Percentiles rank a stretch among this genome's conserved stretches.
These are phyloP conservation scores for Usnea hakonensis DNA, from an alignment of 495 filamentous ascomycete species.

Conservation along the genomic window DNA sequence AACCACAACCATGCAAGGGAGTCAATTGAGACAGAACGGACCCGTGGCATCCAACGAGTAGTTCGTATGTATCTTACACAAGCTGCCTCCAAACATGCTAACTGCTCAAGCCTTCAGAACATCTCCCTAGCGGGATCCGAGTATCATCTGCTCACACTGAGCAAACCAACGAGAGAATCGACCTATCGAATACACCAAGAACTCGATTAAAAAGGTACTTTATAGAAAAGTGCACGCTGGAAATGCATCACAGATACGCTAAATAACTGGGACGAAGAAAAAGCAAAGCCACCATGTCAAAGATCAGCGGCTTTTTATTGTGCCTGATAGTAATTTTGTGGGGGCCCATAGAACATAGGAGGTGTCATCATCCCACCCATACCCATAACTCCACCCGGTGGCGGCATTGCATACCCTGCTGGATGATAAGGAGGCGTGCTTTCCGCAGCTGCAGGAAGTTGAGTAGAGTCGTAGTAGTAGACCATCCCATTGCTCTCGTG, in stretches of 20 bases:
- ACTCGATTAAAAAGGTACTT: slow-evolving; percentile 10
- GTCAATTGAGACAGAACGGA: background rate
- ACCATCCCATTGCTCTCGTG: slow-evolving; percentile 93
- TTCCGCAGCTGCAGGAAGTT: slow-evolving; percentile 50
- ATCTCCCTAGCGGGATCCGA: background rate
- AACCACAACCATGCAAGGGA: background rate
- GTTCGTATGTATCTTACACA: background rate
- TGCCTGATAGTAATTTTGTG: slow-evolving; percentile 7
- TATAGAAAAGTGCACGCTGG: slow-evolving; percentile 18
- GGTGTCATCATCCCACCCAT: slow-evolving; percentile 80
- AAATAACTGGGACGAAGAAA: slow-evolving; percentile 20
- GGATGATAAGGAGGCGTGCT: slow-evolving; percentile 43
- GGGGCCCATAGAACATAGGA: slow-evolving; percentile 58
- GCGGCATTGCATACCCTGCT: slow-evolving; percentile 45
- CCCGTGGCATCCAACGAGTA: background rate
- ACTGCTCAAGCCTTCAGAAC: background rate
- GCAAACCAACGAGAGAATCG: slow-evolving; percentile 16
- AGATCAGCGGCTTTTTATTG: slow-evolving; percentile 32
- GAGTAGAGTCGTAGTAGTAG: slow-evolving; percentile 80
- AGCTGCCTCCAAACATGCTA: background rate
- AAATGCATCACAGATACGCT: slow-evolving; percentile 25
- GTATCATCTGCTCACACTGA: slow-evolving; percentile 10
- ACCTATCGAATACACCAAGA: slow-evolving; percentile 7
- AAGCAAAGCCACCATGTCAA: background rate
- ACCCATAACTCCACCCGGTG: slow-evolving; percentile 51